A percentile compares a stretch with the other conserved stretches of the same genome.
Evolutionary conservation across 441 rosid species (phyloP).

Genomic region (Cnidoscolus chayamansa): DNA sequence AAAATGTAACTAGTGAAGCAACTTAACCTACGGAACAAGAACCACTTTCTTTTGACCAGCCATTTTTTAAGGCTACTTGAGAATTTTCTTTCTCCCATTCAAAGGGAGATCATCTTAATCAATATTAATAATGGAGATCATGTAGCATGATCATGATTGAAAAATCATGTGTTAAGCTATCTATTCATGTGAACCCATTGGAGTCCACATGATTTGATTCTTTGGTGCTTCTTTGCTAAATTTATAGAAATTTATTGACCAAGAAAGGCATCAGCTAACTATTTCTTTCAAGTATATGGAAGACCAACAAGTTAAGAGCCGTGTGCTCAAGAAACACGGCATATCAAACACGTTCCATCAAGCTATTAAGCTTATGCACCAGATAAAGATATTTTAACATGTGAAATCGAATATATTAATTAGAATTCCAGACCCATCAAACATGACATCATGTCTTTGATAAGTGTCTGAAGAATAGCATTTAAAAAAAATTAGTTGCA

Average conservation of each 20-base stretch:
- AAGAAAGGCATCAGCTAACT: neutral
- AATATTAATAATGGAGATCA: constrained; percentile 18
- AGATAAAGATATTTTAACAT: neutral
- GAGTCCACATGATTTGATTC: constrained; percentile 46
- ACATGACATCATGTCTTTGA: constrained; percentile 27
- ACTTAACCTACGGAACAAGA: neutral
- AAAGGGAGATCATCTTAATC: constrained; percentile 24
- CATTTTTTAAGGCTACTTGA: neutral
- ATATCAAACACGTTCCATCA: constrained; percentile 22
- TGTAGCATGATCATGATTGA: constrained; percentile 20
- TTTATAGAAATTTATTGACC: constrained; percentile 17
- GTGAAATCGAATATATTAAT: neutral
- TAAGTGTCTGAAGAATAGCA: neutral
- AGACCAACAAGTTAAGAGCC: constrained; percentile 10
- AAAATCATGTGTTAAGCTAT: constrained; percentile 31
- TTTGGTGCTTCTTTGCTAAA: neutral
- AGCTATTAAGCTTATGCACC: neutral
- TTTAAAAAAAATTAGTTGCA: constrained; percentile 13
- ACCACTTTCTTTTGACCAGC: constrained; percentile 21
- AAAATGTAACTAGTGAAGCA: neutral
- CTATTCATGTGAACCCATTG: constrained; percentile 43
- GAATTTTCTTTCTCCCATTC: constrained; percentile 26
- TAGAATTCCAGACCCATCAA: neutral
- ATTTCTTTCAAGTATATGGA: neutral
- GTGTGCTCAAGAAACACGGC: constrained; percentile 23